Conservation (phyloP, 2,329 filamentous ascomycete species). For the Neocucurbitaria cava region DNA sequence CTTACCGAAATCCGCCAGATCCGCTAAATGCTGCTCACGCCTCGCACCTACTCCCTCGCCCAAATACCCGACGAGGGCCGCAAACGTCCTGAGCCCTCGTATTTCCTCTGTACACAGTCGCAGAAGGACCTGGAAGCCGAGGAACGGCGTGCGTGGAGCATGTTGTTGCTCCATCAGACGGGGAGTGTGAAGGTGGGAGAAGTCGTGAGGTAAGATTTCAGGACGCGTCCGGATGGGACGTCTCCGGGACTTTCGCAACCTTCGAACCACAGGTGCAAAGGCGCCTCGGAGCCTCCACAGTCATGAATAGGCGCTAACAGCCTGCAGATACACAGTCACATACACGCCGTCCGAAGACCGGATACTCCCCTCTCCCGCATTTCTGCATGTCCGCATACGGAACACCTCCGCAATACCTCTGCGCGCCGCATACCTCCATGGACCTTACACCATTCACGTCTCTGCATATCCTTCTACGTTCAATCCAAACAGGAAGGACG, state of each 20-base stretch:
- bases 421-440: constrained; percentile 94
- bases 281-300: not conserved
- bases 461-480: constrained; percentile 85
- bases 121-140: constrained; percentile 43
- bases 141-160: constrained; percentile 53
- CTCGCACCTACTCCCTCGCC: constrained; percentile 49
- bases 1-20: constrained; percentile 27
- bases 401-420: constrained; percentile 91
- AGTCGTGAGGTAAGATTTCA: constrained; percentile 74
- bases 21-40: constrained; percentile 52
- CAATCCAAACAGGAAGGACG: constrained; percentile 80
- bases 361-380: constrained; percentile 83
- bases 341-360: constrained; percentile 90
- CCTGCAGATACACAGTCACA: constrained; percentile 74
- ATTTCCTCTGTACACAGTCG: constrained; percentile 42
- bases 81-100: constrained; percentile 38
- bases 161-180: constrained; percentile 90
- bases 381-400: constrained; percentile 84
- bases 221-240: not conserved
- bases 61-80: constrained; percentile 44
- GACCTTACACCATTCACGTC: constrained; percentile 89
- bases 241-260: not conserved
- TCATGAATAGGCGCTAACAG: constrained; percentile 16
- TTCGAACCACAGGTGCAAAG: not conserved
- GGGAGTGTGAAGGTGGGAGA: constrained; percentile 95